A percentile compares a stretch with the other conserved stretches of the same genome.
Conservation (phyloP, 2,329 filamentous ascomycete species). For the Trichoderma pleuroti region DNA sequence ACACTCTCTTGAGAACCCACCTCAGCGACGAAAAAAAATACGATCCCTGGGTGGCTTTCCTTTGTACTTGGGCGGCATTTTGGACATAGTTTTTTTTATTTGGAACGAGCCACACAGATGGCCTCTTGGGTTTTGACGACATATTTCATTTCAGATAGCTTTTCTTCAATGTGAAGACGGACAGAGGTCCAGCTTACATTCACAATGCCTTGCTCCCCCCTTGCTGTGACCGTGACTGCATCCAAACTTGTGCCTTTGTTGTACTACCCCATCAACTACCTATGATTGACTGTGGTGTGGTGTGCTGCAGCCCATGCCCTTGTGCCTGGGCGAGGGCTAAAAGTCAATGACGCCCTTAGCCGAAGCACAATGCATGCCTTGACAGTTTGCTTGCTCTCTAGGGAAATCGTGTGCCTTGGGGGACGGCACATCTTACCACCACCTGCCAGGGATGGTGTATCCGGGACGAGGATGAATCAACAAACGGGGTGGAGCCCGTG, state of each 20-base stretch:
- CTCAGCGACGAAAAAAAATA: background rate
- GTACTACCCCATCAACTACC: background rate
- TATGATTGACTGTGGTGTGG: background rate
- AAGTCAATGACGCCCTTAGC: background rate
- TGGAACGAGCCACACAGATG: slow-evolving; percentile 12
- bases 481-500: slow-evolving; percentile 6
- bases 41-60: slow-evolving; percentile 13
- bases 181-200: slow-evolving; percentile 11
- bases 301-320: background rate
- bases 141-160: slow-evolving; percentile 12
- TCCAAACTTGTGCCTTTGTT: background rate
- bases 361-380: background rate
- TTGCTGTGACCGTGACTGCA: background rate
- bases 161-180: slow-evolving; percentile 8
- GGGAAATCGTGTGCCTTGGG: background rate
- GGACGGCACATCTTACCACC: background rate
- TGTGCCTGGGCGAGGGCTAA: background rate
- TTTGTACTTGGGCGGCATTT: slow-evolving; percentile 17
- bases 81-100: slow-evolving; percentile 15
- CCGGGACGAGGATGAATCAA: background rate
- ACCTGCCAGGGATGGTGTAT: background rate
- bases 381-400: background rate
- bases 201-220: background rate
- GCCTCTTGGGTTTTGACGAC: slow-evolving; percentile 16
- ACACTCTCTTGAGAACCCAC: slow-evolving; percentile 18